Conservation (phyloP, 148 eudicot genomes). For the Rhododendron kiyosumense region DNA sequence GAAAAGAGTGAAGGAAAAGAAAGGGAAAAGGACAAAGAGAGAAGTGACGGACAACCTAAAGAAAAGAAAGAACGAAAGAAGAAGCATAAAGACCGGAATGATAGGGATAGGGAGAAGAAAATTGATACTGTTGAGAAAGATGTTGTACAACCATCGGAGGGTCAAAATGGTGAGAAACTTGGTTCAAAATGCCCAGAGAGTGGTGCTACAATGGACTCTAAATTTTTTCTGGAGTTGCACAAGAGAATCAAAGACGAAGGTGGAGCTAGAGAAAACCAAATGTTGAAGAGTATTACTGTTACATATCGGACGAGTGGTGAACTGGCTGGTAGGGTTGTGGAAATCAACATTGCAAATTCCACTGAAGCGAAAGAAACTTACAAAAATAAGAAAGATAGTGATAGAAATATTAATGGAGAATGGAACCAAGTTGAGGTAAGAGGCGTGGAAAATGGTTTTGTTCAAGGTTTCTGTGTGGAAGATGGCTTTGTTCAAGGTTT, state of each 20-base stretch:
- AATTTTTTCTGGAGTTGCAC: constrained; percentile 30
- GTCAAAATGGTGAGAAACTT: constrained; percentile 28
- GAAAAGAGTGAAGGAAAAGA: constrained; percentile 33
- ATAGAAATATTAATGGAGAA: constrained; percentile 10
- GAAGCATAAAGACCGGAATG: constrained; percentile 35
- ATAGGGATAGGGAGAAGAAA: constrained; percentile 28
- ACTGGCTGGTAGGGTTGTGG: constrained; percentile 10
- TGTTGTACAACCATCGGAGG: constrained; percentile 8
- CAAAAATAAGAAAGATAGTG: constrained; percentile 15
- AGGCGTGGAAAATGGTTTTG: background rate
- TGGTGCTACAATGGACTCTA: constrained; percentile 13
- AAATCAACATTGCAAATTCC: constrained; percentile 6
- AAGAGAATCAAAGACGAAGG: constrained; percentile 32
- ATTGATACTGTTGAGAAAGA: constrained; percentile 22
- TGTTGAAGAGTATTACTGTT: constrained; percentile 10
- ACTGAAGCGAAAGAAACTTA: constrained; percentile 8
- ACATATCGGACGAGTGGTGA: constrained; percentile 13
- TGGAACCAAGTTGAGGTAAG: background rate
- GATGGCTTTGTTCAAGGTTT: background rate
- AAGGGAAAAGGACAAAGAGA: constrained; percentile 24
- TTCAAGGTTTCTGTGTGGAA: background rate
- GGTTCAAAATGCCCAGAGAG: constrained; percentile 25
- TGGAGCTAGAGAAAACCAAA: constrained; percentile 29
- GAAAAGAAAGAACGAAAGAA: constrained; percentile 32
- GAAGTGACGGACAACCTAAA: constrained; percentile 13